Evolutionary conservation across 805 yeast genomes (phyloP).

Genomic region (Wickerhamomyces chaumierensis): DNA sequence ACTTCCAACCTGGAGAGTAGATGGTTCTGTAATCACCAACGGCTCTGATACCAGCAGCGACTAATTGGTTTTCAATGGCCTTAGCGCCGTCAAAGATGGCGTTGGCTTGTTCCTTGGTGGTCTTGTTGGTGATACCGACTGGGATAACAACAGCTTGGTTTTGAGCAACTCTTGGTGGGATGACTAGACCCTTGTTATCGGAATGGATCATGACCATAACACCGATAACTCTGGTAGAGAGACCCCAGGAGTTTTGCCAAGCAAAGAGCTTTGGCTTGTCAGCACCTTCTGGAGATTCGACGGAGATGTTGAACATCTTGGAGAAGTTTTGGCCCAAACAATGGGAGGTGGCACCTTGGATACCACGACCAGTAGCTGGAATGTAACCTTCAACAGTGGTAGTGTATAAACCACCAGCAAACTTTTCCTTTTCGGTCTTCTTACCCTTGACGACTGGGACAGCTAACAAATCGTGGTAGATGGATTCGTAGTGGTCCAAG

Average conservation of each 20-base stretch:
- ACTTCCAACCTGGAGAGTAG: constrained; percentile 98
- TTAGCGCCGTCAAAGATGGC: constrained; percentile 61
- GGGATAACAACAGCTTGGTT: constrained; percentile 88
- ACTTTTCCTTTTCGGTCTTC: constrained; percentile 95
- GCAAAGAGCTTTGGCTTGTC: constrained; percentile 69
- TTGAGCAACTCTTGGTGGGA: constrained; percentile 96
- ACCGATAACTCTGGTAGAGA: constrained; percentile 96
- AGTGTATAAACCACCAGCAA: constrained; percentile 95
- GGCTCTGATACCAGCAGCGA: constrained; percentile 57
- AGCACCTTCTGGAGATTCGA: constrained; percentile 88
- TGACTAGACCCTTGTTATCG: constrained; percentile 94
- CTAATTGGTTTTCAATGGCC: constrained; percentile 52
- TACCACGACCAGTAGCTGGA: constrained; percentile 98
- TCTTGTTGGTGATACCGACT: constrained; percentile 86
- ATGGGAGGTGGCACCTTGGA: constrained; percentile 98
- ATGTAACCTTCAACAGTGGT: constrained; percentile 95
- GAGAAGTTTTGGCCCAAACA: constrained; percentile 97
- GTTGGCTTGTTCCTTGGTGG: constrained; percentile 63
- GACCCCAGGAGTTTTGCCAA: constrained; percentile 98
- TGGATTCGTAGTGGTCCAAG: constrained; percentile 71
- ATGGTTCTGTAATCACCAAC: constrained; percentile 83
- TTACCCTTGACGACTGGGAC: constrained; percentile 94
- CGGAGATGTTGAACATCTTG: constrained; percentile 92
- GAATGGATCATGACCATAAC: constrained; percentile 99
- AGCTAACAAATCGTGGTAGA: constrained; percentile 87